Evolutionary conservation across 2,329 filamentous ascomycete genomes (phyloP).

Genomic region (Mariannaea sp.): DNA sequence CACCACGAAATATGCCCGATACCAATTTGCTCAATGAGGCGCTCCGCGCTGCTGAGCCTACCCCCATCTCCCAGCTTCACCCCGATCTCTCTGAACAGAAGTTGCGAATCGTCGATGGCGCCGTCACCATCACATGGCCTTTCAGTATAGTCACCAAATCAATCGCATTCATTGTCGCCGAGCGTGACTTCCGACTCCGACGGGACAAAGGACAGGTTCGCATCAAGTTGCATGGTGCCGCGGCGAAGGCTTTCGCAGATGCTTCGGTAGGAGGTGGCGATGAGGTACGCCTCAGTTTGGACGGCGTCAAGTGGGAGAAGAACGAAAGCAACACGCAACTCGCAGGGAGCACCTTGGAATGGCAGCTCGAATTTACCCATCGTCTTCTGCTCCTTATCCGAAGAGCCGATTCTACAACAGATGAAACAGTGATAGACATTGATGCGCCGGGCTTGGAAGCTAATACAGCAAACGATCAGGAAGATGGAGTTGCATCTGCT

Average conservation of each 20-base stretch:
- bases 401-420: conserved; percentile 51
- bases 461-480: conserved; percentile 27
- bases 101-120: conserved; percentile 63
- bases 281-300: conserved; percentile 69
- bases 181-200: conserved; percentile 82
- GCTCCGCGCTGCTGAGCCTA: conserved; percentile 43
- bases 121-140: conserved; percentile 88
- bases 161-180: conserved; percentile 80
- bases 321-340: conserved; percentile 54
- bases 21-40: conserved; percentile 27
- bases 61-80: conserved; percentile 60
- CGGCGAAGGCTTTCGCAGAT: conserved; percentile 70
- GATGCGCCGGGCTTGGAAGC: conserved; percentile 41
- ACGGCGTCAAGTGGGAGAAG: conserved; percentile 69
- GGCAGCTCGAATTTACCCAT: conserved; percentile 61
- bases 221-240: conserved; percentile 71
- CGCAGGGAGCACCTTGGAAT: conserved; percentile 58
- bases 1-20: conserved; percentile 33
- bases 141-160: conserved; percentile 78
- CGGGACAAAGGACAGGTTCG: conserved; percentile 79
- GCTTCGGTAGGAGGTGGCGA: conserved; percentile 79
- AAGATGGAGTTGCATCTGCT: not conserved
- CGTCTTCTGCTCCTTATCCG: conserved; percentile 52
- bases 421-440: conserved; percentile 58
- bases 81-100: conserved; percentile 51